Percentiles rank a stretch among this genome's conserved stretches.
Conservation (phyloP, 352 stramenopile species). For the Phytophthora sp. region DNA sequence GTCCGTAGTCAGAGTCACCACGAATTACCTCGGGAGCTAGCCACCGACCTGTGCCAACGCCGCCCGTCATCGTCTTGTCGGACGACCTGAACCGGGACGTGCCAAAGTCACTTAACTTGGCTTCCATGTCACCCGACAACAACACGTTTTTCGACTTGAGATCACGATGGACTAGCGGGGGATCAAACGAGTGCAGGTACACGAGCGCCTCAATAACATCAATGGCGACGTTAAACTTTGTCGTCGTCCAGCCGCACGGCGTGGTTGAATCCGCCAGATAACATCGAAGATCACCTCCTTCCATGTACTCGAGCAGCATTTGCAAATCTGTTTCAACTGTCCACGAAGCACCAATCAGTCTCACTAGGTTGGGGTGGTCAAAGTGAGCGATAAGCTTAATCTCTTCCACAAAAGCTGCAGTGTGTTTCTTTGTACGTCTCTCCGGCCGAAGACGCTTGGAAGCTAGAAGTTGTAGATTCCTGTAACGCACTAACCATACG, state of each 20-base stretch:
- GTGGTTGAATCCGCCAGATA: conserved; percentile 20
- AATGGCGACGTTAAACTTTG: conserved; percentile 39
- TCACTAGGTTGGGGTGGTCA: conserved; percentile 47
- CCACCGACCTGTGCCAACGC: conserved; percentile 62
- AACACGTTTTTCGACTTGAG: conserved; percentile 66
- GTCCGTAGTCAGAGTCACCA: conserved; percentile 49
- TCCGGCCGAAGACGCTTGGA: conserved; percentile 35
- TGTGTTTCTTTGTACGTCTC: conserved; percentile 24
- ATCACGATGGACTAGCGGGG: conserved; percentile 55
- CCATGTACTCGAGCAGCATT: conserved; percentile 49
- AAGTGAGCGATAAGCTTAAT: conserved; percentile 53
- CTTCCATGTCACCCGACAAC: conserved; percentile 24
- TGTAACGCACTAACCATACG: conserved; percentile 34
- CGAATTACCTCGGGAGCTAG: conserved; percentile 55
- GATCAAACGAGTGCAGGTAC: conserved; percentile 46
- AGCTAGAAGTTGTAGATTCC: conserved; percentile 27
- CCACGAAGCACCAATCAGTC: conserved; percentile 45
- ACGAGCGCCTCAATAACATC: conserved; percentile 44
- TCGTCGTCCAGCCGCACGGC: conserved; percentile 17
- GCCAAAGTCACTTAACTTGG: conserved; percentile 40
- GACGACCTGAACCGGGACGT: conserved; percentile 23
- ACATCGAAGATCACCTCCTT: conserved; percentile 39
- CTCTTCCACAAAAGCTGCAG: conserved; percentile 40
- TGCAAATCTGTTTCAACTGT: conserved; percentile 45
- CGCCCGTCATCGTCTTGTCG: conserved; percentile 40